A percentile compares a stretch with the other conserved stretches of the same genome.
These are phyloP conservation scores for Fraxinus sp. DNA, from an alignment of 305 asterid species.

Conservation along the genomic window DNA sequence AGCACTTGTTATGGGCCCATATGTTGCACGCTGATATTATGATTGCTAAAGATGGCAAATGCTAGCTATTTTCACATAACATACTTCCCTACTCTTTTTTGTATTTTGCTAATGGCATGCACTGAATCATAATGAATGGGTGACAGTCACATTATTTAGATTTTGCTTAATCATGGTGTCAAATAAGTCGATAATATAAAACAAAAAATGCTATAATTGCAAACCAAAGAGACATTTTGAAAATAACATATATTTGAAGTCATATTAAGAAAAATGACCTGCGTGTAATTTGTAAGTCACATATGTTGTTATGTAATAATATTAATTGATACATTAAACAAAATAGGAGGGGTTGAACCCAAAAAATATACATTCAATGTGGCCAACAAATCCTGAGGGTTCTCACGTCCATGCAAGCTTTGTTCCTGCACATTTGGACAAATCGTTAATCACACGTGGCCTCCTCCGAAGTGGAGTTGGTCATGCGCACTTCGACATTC, in stretches of 20 bases:
- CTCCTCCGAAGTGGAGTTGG: too few relatives aligned
- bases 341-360: background rate
- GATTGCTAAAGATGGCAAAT: constrained; percentile 22
- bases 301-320: background rate
- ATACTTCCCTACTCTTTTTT: constrained; percentile 26
- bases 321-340: background rate
- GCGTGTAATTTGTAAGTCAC: background rate
- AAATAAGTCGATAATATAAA: background rate
- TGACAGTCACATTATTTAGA: constrained; percentile 4
- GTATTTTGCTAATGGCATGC: constrained; percentile 29
- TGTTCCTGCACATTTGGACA: too few relatives aligned
- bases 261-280: background rate
- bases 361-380: too few relatives aligned
- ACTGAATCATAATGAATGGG: constrained; percentile 17
- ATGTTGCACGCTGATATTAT: constrained; percentile 27
- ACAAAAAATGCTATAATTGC: background rate
- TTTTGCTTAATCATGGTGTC: constrained; percentile 19
- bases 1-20: constrained; percentile 20
- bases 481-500: too few relatives aligned
- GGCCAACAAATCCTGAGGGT: too few relatives aligned
- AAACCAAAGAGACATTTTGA: background rate
- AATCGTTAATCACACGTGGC: too few relatives aligned
- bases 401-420: too few relatives aligned
- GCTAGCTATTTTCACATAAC: constrained; percentile 15
- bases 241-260: background rate